Evolutionary conservation across 257 asterid species (phyloP).

Genomic region (Solanum medicagineum): DNA sequence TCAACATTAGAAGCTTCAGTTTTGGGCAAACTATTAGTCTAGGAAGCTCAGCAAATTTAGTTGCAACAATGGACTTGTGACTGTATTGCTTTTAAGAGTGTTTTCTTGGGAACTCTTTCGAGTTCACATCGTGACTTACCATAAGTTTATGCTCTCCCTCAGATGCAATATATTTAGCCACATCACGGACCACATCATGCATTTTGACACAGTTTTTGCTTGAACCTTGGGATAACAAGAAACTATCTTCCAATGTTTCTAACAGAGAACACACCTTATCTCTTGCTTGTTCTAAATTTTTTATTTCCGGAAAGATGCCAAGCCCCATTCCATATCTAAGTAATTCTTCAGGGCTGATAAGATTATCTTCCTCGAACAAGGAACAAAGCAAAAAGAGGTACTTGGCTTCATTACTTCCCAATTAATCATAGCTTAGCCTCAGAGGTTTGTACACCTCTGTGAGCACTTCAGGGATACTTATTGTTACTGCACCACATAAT

Average conservation of each 20-base stretch:
- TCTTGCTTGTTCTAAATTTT: neutral
- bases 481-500: neutral
- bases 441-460: neutral
- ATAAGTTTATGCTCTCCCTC: neutral
- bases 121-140: neutral
- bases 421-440: neutral
- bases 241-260: neutral
- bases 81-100: neutral
- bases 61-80: neutral
- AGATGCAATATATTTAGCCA: neutral
- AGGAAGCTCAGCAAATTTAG: neutral
- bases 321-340: conserved; percentile 2
- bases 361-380: neutral
- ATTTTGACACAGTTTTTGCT: neutral
- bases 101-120: neutral
- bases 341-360: neutral
- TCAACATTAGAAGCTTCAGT: neutral
- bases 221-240: neutral
- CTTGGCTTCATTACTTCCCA: conserved; percentile 3
- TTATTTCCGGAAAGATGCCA: neutral
- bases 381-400: conserved; percentile 2
- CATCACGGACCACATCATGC: conserved; percentile 4
- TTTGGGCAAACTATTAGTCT: neutral
- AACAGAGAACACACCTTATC: no score
- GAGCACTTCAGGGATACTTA: neutral